Conservation (phyloP, 2,329 filamentous ascomycete genomes). For the Neopestalotiopsis rosae region DNA sequence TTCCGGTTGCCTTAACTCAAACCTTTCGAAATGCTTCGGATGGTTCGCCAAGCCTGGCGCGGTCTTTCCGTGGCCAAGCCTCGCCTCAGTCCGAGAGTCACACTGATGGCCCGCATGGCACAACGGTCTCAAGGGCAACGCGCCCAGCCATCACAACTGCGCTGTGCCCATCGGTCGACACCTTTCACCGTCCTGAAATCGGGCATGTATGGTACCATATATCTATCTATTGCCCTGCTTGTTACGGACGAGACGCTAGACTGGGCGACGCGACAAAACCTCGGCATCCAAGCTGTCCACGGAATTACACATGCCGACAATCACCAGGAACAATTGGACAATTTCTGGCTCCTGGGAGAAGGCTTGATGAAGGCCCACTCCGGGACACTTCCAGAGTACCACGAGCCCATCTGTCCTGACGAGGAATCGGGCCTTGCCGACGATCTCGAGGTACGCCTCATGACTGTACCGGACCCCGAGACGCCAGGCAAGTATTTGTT, state of each 20-base stretch:
- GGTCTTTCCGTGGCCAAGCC: neutral
- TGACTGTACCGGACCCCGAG: conserved; percentile 27
- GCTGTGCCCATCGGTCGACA: neutral
- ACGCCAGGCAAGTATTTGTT: conserved; percentile 22
- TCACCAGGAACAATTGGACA: neutral
- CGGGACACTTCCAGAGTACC: conserved; percentile 17
- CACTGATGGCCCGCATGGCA: neutral
- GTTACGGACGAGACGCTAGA: conserved; percentile 22
- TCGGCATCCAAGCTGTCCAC: conserved; percentile 20
- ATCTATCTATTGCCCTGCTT: conserved; percentile 24
- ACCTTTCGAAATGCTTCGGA: neutral
- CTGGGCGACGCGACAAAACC: conserved; percentile 11
- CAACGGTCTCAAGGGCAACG: neutral
- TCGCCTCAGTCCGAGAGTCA: neutral
- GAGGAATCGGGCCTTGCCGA: conserved; percentile 18
- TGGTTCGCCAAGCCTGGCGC: conserved; percentile 7
- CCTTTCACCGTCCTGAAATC: conserved; percentile 18
- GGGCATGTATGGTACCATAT: conserved; percentile 25
- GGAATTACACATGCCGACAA: conserved; percentile 18
- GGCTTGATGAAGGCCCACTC: conserved; percentile 20
- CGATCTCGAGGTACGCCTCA: conserved; percentile 19
- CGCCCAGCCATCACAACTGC: neutral
- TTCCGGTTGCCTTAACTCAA: neutral
- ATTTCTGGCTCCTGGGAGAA: conserved; percentile 22
- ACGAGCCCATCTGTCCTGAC: conserved; percentile 14